A percentile compares a stretch with the other conserved stretches of the same genome.
phyloP scores from a whole-genome alignment of 1,284 basidiomycete genomes.

The Puccinia hordei region DNA sequence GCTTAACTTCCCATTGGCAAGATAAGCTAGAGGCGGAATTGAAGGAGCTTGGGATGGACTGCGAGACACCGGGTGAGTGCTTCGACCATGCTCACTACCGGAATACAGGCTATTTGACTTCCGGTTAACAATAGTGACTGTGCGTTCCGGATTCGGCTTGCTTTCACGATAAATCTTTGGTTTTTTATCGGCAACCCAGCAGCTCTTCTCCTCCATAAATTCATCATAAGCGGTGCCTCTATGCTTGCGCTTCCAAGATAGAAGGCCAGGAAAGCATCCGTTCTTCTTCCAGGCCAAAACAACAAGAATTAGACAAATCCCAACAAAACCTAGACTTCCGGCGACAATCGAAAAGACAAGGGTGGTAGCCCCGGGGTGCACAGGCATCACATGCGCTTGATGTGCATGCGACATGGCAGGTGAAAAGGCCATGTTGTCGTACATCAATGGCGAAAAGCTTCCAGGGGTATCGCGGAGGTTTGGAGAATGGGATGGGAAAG shows the following conservation, averaged over 20 bases:
- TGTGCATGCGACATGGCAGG: constrained; percentile 17
- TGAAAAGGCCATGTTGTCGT: constrained; percentile 18
- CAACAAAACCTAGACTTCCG: constrained; percentile 38
- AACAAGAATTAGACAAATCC: constrained; percentile 23
- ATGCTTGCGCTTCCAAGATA: constrained; percentile 33
- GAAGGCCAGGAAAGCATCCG: constrained; percentile 10
- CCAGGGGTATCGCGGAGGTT: constrained; percentile 30
- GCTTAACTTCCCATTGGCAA: constrained; percentile 41
- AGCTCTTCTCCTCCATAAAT: constrained; percentile 50
- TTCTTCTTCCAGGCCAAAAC: constrained; percentile 33
- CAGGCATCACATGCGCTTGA: constrained; percentile 13
- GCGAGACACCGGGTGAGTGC: constrained; percentile 12
- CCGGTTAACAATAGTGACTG: not conserved
- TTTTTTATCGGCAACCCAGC: constrained; percentile 44
- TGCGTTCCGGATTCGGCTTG: constrained; percentile 15
- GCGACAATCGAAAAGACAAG: constrained; percentile 41
- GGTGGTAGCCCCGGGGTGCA: constrained; percentile 7
- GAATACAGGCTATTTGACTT: constrained; percentile 2
- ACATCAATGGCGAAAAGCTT: constrained; percentile 46
- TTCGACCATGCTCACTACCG: not conserved
- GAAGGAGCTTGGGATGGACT: constrained; percentile 43
- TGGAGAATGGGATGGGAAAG: constrained; percentile 34
- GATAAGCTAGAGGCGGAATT: constrained; percentile 40
- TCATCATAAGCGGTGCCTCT: constrained; percentile 50
- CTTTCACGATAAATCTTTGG: constrained; percentile 12